These are phyloP conservation scores for Scutellaria baicalensis DNA, from an alignment of 257 asterid genomes.

Conservation along the genomic window DNA sequence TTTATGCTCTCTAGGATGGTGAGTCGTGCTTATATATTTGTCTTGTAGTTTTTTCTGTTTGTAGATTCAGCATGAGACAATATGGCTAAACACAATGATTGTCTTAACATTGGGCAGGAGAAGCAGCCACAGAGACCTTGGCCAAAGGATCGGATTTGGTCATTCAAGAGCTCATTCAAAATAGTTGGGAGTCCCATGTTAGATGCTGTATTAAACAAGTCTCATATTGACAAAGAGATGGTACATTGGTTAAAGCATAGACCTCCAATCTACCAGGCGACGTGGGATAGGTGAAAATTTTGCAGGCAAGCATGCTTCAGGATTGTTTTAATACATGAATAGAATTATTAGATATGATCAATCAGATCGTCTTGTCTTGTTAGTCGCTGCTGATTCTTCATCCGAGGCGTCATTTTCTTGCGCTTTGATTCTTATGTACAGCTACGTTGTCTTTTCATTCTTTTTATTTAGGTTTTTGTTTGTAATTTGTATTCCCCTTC, in stretches of 20 bases:
- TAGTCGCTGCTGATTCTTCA: constrained; percentile 21
- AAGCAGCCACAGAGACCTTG: constrained; percentile 86
- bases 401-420: constrained; percentile 15
- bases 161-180: constrained; percentile 55
- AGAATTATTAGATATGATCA: constrained; percentile 1
- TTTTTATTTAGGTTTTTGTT: constrained; percentile 24
- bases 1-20: constrained; percentile 90
- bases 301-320: constrained; percentile 26
- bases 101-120: constrained; percentile 41
- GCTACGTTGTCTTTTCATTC: constrained; percentile 28
- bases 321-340: constrained; percentile 20
- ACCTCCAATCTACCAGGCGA: constrained; percentile 64
- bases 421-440: constrained; percentile 71
- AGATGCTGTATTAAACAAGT: constrained; percentile 57
- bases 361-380: neutral
- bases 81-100: neutral
- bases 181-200: constrained; percentile 85
- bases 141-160: constrained; percentile 93
- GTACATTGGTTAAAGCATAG: constrained; percentile 88
- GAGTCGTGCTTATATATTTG: constrained; percentile 4
- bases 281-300: constrained; percentile 86
- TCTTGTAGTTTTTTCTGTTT: neutral
- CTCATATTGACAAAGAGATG: constrained; percentile 66
- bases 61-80: neutral
- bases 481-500: constrained; percentile 57